These are phyloP conservation scores for Fistulinella staudtii DNA, from an alignment of 1,284 basidiomycete genomes.

Conservation along the genomic window DNA sequence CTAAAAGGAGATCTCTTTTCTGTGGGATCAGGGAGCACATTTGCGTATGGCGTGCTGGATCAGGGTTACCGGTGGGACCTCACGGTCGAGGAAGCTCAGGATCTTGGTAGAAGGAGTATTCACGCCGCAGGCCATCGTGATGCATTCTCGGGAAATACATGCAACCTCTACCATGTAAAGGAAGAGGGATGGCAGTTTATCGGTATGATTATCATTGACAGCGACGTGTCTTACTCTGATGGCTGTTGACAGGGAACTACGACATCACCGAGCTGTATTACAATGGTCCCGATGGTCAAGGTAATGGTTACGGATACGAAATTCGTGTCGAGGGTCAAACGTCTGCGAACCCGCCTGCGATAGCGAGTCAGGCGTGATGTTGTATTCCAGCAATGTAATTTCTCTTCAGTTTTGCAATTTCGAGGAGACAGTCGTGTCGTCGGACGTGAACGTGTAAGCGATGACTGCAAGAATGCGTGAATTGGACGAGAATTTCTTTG, in stretches of 20 bases:
- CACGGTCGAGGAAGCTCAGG: constrained; percentile 90
- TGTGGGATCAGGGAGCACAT: constrained; percentile 97
- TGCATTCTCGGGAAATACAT: constrained; percentile 96
- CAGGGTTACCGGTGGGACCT: constrained; percentile 96
- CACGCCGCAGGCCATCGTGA: constrained; percentile 97
- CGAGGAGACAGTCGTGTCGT: neutral
- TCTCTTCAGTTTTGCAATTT: constrained; percentile 9
- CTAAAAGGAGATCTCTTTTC: constrained; percentile 97
- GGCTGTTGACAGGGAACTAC: constrained; percentile 63
- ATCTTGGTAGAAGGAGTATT: constrained; percentile 92
- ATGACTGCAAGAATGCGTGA: neutral
- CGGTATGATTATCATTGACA: constrained; percentile 46
- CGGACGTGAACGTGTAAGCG: neutral
- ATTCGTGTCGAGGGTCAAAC: constrained; percentile 46
- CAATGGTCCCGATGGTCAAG: constrained; percentile 69
- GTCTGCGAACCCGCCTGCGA: constrained; percentile 18
- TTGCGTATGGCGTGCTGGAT: constrained; percentile 97
- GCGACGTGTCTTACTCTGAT: constrained; percentile 9
- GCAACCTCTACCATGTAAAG: constrained; percentile 95
- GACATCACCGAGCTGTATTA: constrained; percentile 79
- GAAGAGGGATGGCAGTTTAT: constrained; percentile 94
- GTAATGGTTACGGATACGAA: constrained; percentile 74
- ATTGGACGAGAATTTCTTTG: neutral
- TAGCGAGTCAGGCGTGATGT: constrained; percentile 19
- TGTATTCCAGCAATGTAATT: constrained; percentile 16